Percentiles rank a stretch among this genome's conserved stretches.
Evolutionary conservation across 192 early-diverging fungal species (phyloP).

Genomic region (Radiomyces spectabilis): DNA sequence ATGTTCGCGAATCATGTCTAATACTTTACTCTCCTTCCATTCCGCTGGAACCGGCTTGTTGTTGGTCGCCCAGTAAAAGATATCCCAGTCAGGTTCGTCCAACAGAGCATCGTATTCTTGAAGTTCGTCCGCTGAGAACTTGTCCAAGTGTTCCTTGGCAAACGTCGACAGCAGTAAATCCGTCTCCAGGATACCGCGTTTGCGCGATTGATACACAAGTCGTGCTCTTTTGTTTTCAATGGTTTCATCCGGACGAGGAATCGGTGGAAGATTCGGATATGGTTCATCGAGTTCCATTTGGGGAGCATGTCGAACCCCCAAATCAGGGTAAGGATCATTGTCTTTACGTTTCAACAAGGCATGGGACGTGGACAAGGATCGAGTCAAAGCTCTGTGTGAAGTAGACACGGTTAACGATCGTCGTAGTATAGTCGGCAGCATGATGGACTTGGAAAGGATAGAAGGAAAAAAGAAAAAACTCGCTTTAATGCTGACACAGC

Average conservation of each 20-base stretch:
- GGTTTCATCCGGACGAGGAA: constrained; percentile 56
- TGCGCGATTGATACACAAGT: constrained; percentile 80
- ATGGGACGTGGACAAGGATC: no score
- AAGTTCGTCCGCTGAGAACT: constrained; percentile 50
- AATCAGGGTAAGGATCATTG: constrained; percentile 28
- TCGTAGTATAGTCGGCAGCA: no score
- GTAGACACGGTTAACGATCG: no score
- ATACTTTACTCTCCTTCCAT: constrained; percentile 40
- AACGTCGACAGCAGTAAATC: constrained; percentile 89
- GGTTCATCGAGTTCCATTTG: constrained; percentile 12
- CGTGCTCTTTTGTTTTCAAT: constrained; percentile 69
- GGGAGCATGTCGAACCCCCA: constrained; percentile 22
- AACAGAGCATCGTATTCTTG: constrained; percentile 74
- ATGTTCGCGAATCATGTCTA: constrained; percentile 64
- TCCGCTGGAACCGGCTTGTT: constrained; percentile 57
- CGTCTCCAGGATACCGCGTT: constrained; percentile 91
- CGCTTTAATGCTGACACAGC: no score
- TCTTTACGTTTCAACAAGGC: neutral
- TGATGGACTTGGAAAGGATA: no score
- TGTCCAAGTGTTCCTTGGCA: constrained; percentile 54
- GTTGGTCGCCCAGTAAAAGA: constrained; percentile 85
- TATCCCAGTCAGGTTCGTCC: constrained; percentile 93
- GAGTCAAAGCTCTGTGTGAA: no score
- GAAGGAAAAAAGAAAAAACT: no score
- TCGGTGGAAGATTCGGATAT: constrained; percentile 41